Percentiles rank a stretch among this genome's conserved stretches.
phyloP scores from a whole-genome alignment of 371 early-diverging fungal genomes.

The Mucor lusitanicus region DNA sequence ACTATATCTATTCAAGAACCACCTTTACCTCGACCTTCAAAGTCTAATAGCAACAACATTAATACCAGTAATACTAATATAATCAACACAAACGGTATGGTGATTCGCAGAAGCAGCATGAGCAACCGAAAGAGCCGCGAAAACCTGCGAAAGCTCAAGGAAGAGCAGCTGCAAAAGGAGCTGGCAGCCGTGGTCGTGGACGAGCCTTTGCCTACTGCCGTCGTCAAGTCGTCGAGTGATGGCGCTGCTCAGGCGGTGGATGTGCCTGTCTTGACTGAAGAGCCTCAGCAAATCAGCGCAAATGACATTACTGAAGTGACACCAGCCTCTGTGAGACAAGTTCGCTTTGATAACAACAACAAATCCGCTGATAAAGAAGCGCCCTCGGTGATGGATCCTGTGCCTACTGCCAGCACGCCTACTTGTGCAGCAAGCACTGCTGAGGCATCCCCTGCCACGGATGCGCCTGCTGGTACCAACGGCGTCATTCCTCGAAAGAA shows the following conservation, averaged over 20 bases:
- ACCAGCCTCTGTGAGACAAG: neutral
- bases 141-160: constrained; percentile 25
- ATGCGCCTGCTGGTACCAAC: neutral
- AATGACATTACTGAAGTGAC: neutral
- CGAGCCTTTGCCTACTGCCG: constrained; percentile 1
- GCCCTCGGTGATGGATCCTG: neutral
- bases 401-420: neutral
- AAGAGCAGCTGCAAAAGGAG: constrained; percentile 1
- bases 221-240: neutral
- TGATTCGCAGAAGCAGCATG: constrained; percentile 35
- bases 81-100: constrained; percentile 14
- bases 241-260: neutral
- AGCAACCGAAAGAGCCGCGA: constrained; percentile 44
- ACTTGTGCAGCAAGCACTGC: constrained; percentile 5
- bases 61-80: neutral
- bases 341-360: neutral
- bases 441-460: neutral
- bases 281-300: neutral
- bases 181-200: neutral
- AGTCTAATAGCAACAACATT: neutral
- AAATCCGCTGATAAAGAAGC: neutral
- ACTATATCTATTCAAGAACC: constrained; percentile 11
- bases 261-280: neutral
- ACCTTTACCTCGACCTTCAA: constrained; percentile 15
- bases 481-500: constrained; percentile 17